These are phyloP conservation scores for Cladosporium sp. DNA, from an alignment of 2,329 filamentous ascomycete species.

Conservation along the genomic window DNA sequence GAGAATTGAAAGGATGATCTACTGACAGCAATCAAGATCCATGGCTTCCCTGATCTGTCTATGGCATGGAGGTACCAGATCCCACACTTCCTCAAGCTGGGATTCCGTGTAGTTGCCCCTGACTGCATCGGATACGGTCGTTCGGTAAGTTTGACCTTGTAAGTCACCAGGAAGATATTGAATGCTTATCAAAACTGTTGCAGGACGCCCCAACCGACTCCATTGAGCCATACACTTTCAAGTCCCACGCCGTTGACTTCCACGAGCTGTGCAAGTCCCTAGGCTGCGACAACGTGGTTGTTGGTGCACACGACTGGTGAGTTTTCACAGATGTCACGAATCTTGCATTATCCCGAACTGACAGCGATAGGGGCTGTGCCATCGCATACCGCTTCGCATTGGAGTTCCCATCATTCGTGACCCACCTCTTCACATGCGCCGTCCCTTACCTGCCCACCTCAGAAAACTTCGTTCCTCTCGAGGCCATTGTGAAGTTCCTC, in stretches of 20 bases:
- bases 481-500: constrained; percentile 37
- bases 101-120: constrained; percentile 77
- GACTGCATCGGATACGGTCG: constrained; percentile 86
- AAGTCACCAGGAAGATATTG: not conserved
- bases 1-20: not conserved
- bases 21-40: constrained; percentile 42
- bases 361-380: constrained; percentile 43
- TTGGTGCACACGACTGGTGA: constrained; percentile 94
- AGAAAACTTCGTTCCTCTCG: not conserved
- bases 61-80: constrained; percentile 91
- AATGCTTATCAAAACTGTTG: not conserved
- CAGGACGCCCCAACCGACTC: constrained; percentile 48
- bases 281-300: constrained; percentile 58
- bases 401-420: constrained; percentile 72
- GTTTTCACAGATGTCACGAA: constrained; percentile 37
- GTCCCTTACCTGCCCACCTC: constrained; percentile 62
- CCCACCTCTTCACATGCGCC: constrained; percentile 76
- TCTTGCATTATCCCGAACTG: not conserved
- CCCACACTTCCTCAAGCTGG: constrained; percentile 69
- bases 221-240: constrained; percentile 67
- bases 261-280: constrained; percentile 65
- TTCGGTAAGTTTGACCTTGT: not conserved
- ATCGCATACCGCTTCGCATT: constrained; percentile 74
- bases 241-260: constrained; percentile 73
- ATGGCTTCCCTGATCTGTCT: constrained; percentile 74